Conservation (phyloP, 164 flowering plant genomes). For the Dillenia turbinata region DNA sequence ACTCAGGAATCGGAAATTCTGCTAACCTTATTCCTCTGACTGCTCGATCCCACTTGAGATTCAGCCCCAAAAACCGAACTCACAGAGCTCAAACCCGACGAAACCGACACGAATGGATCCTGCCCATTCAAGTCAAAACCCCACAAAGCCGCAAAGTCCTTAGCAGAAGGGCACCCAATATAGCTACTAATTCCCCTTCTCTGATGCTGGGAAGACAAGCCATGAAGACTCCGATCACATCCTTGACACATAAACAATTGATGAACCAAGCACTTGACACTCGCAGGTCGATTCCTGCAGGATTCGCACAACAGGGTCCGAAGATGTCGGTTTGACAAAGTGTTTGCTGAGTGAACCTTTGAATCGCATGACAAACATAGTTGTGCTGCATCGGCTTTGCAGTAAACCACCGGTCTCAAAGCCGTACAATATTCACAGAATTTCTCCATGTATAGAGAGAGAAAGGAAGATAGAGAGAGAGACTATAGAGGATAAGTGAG, state of each 20-base stretch:
- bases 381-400: slow-evolving; percentile 63
- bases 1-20: neutral
- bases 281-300: slow-evolving; percentile 42
- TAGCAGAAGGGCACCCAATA: slow-evolving; percentile 68
- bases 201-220: slow-evolving; percentile 31
- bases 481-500: too few species aligned
- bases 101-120: slow-evolving; percentile 11
- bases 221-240: slow-evolving; percentile 51
- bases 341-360: slow-evolving; percentile 70
- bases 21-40: slow-evolving; percentile 30
- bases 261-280: slow-evolving; percentile 53
- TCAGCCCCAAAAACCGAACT: slow-evolving; percentile 12
- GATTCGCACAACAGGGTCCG: slow-evolving; percentile 57
- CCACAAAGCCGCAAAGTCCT: slow-evolving; percentile 64
- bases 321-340: slow-evolving; percentile 51
- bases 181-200: slow-evolving; percentile 37
- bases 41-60: slow-evolving; percentile 24
- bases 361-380: slow-evolving; percentile 78
- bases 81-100: slow-evolving; percentile 9
- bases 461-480: too few species aligned
- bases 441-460: slow-evolving; percentile 41
- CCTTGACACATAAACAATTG: slow-evolving; percentile 43
- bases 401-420: slow-evolving; percentile 54
- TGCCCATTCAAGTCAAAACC: slow-evolving; percentile 37
- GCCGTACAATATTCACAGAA: slow-evolving; percentile 64